Base-by-base conservation (phyloP, 352 stramenopile genomes). In the Aphanomyces invadans region DNA sequence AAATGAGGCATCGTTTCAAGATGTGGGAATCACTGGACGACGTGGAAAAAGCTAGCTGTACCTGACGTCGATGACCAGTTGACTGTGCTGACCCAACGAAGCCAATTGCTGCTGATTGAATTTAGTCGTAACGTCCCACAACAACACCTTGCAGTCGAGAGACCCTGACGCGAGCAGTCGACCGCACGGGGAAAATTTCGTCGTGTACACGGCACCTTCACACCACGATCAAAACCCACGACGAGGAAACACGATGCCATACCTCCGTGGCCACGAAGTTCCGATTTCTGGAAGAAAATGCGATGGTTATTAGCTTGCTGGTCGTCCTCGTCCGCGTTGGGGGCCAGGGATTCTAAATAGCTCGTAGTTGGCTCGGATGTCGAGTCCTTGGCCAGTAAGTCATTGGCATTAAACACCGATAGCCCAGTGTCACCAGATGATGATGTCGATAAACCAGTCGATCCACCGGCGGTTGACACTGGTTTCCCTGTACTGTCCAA, bases 91-190 rank as follows among this genome's bases (percentile, higher is more conserved):
- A 44, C 80, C 71, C 3, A 95, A 74, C 57, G 83, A 81, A 25
- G 83, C 83, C 48, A 95, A 63, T 63, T 94, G 86, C 69, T 88
- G 80, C 72, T 92, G 86, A 56, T 92, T 92, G 71, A 92, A 91
- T 68, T 94, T 92, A 65, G 86, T 91, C 19, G 86, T 94, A 56
- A 92, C 80, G 71, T 94, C 86, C 86, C 86, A 94, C 19, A 94
- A 72, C 69, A 92, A 71, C 59, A 94, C 82, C 55, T 86, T 87
- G 62, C 78, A 86, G 70, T 94, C 86, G 33, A 94, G 79, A 65
- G 80, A 72, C n/a, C 86, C 86, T 12, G 81, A 91, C 48, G 81
- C 83, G 42, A 94, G 70, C 57, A 94, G 72, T n/a, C 83, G 77
- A 2, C 86, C 86, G 62, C 83, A 92, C 0, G 85, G 83, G 23